Evolutionary conservation across 805 yeast species (phyloP), one percentile per base, ranked within the genome.

Genomic region (Ogataea henricii): DNA sequence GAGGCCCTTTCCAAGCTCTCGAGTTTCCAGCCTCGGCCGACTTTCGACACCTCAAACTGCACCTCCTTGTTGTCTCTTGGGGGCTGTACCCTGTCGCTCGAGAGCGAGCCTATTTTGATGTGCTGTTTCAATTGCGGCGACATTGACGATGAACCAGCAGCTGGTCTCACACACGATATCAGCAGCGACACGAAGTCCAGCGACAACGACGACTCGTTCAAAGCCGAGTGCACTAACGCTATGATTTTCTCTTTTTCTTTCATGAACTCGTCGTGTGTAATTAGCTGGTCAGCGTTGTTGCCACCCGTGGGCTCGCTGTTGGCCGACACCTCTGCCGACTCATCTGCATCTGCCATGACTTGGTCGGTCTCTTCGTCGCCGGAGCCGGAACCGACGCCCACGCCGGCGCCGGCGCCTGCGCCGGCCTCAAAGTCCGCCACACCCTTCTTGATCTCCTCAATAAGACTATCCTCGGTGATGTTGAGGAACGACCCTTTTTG

Each of bases 201-300:
- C 1, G 96, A 84, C 32, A 94, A 67, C 0, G 97, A 90, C 0
- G 96, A 83, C 62, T 94, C 97, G 63, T 92, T 94, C 56, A 88
- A 71, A 1, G 98, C 96, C 0, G 81, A 65, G 45, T 79, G 76
- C 25, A 87, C 72, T 36, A 73, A 70, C 14, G 69, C 72, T 13
- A 83, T 56, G 35, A 85, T 73, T 48, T 81, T 80, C n/a, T 68
- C 61, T 59, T 82, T 82, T 14, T 78, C 73, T 37, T 70, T 71
- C 40, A 70, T 65, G 56, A 83, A 82, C 8, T 70, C 69, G 38
- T 72, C 77, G 14, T 54, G 57, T 6, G 71, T 62, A n/a, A 41
- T 33, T 20, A 34, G 21, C 3, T 47, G 38, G 8, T 45, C 43
- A 58, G 59, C 23, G 40, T 27, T 38, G 44, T 51, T 37, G 7